A percentile compares a stretch with the other conserved stretches of the same genome.
phyloP scores from a whole-genome alignment of 202 grass and related monocot genomes.

The Carex arenaria region DNA sequence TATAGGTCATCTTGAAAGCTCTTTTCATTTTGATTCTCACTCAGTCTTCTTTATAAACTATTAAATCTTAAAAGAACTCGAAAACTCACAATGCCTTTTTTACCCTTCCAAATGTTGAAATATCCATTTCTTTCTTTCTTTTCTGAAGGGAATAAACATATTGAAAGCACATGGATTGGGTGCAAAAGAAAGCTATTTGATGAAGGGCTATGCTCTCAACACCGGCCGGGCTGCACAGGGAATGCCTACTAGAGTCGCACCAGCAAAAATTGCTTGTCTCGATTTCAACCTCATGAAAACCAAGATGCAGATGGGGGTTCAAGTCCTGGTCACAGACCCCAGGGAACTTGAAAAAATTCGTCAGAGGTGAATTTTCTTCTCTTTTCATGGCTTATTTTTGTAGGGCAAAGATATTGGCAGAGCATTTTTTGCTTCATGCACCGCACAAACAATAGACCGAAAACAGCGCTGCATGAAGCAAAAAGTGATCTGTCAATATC shows the following conservation, averaged over 20 bases:
- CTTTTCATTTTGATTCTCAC: background rate
- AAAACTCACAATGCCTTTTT: background rate
- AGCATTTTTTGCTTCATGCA: too few species aligned
- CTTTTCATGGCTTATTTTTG: background rate
- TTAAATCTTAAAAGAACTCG: background rate
- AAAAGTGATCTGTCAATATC: too few species aligned
- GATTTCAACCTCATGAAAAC: conserved; percentile 99
- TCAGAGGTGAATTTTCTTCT: conserved; percentile 49
- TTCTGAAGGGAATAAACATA: conserved; percentile 79
- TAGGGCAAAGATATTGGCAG: background rate
- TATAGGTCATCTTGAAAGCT: background rate
- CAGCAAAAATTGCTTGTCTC: conserved; percentile 88
- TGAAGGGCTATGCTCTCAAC: conserved; percentile 94
- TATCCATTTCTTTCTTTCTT: background rate
- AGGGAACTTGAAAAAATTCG: conserved; percentile 96
- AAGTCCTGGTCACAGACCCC: conserved; percentile 94
- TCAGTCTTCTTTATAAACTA: background rate
- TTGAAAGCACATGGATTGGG: conserved; percentile 97
- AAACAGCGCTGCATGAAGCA: too few species aligned
- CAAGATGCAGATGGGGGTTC: conserved; percentile 98
- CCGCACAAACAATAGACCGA: too few species aligned
- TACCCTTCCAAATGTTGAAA: background rate
- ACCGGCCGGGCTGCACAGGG: conserved; percentile 87
- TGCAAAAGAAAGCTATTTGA: conserved; percentile 77
- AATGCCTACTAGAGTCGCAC: conserved; percentile 75